Evolutionary conservation across 139 green algal species (phyloP), one percentile per base, ranked within the genome.

Genomic region (Picochlorum sp.): DNA sequence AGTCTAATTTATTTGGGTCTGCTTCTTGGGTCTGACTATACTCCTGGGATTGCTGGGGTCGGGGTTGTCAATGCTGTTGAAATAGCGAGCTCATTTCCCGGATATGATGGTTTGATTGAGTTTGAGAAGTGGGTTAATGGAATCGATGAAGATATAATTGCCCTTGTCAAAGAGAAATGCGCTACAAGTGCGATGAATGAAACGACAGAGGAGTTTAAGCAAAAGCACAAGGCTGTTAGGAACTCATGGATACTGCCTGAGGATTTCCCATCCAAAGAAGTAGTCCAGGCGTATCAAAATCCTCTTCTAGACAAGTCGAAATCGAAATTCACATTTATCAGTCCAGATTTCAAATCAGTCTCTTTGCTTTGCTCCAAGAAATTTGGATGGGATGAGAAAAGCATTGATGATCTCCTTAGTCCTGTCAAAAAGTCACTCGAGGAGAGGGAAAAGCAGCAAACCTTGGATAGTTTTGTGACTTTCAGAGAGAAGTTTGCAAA

Each of bases 61-160:
- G 87, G 93, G n/a, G 85, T 98, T 28, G 93, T 98, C 23, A 98
- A 98, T 68, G 93, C 93, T 14, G 67, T 96, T 64, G 90, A 98
- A 80, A 77, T 95, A 41, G 75, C 97, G 30, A 73, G 78, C 4
- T 83, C 85, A 5, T 98, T 95, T 61, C 66, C 65, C 0, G 84
- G 79, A 0, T 30, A 70, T 5, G 49, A 76, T 3, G 78, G 76
- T 34, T 75, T 93, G 51, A 9, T 51, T 24, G 9, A 28, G 50
- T 92, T 93, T 65, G 66, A 63, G 30, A 44, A 63, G 4, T 95
- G 87, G 87, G 38, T 90, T 52, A 69, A 85, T 28, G 59, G 60
- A 4, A 58, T 68, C 4, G 77, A 80, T 37, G 69, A 79, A 20
- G 31, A 50, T 18, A 49, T 88, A 55, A 21, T 69, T 18, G 30